Conservation (phyloP, 2,329 filamentous ascomycete species). For the Scedosporium boydii region DNA sequence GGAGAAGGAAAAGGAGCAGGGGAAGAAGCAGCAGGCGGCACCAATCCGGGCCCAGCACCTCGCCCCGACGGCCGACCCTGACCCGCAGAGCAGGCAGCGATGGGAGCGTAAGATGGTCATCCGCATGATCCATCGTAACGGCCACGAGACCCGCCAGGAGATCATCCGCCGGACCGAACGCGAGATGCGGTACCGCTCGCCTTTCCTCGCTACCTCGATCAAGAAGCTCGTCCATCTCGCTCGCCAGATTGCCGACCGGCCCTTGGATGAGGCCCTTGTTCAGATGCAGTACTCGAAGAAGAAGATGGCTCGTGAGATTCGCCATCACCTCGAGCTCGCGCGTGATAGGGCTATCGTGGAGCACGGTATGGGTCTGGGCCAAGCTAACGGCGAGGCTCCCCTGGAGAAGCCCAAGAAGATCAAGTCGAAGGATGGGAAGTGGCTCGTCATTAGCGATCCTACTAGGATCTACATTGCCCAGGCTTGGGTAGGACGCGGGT, state of each 20-base stretch:
- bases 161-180: constrained; percentile 57
- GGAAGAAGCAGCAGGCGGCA: constrained; percentile 13
- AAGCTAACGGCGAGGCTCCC: constrained; percentile 26
- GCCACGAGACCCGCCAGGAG: constrained; percentile 48
- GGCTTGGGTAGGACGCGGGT: constrained; percentile 81
- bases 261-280: constrained; percentile 82
- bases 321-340: constrained; percentile 70
- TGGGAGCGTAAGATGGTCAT: constrained; percentile 84
- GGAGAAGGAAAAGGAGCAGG: constrained; percentile 24
- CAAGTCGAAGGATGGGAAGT: constrained; percentile 64
- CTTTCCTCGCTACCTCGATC: constrained; percentile 69
- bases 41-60: constrained; percentile 9
- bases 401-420: constrained; percentile 39
- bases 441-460: constrained; percentile 60
- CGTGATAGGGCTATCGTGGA: constrained; percentile 70
- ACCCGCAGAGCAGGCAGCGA: constrained; percentile 57
- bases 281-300: constrained; percentile 97
- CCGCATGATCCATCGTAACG: constrained; percentile 58
- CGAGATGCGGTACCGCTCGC: constrained; percentile 48
- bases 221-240: constrained; percentile 89
- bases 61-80: constrained; percentile 47
- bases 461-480: constrained; percentile 84
- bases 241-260: constrained; percentile 84
- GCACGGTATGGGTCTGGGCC: constrained; percentile 73
- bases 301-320: constrained; percentile 74